phyloP scores from a whole-genome alignment of 805 yeast species.

The Yarrowia sp. region DNA sequence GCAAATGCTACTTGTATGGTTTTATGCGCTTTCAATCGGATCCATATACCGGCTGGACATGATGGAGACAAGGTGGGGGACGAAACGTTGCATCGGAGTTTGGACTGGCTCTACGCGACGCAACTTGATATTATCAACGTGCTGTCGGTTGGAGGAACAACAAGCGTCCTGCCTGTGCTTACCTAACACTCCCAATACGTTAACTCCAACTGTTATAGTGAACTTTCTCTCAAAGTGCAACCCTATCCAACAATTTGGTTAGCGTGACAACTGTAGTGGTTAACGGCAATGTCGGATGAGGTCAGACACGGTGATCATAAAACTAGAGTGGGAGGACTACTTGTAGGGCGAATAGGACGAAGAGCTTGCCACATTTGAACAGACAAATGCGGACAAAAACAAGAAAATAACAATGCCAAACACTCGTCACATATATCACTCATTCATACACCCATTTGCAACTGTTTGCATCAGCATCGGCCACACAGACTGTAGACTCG shows the following conservation, averaged over 20 bases:
- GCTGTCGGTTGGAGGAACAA: no score
- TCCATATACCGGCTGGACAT: conserved; percentile 4
- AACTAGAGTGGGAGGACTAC: no score
- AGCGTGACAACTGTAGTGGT: neutral
- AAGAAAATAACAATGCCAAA: neutral
- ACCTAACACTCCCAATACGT: no score
- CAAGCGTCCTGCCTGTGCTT: no score
- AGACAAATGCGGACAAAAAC: neutral
- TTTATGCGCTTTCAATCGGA: neutral
- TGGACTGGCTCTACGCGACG: neutral
- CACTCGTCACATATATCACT: neutral
- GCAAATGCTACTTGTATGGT: neutral
- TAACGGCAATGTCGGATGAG: conserved; percentile 14
- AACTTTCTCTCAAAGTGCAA: neutral
- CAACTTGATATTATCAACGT: no score
- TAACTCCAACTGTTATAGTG: conserved; percentile 12
- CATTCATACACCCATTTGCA: neutral
- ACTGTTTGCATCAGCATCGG: neutral
- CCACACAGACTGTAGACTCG: neutral
- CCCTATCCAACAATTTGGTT: conserved; percentile 4
- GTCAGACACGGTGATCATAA: neutral
- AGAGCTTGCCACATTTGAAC: no score
- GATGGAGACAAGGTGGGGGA: neutral
- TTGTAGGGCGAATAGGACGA: no score
- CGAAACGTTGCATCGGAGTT: neutral